Percentiles rank a stretch among this genome's conserved stretches.
phyloP scores from a whole-genome alignment of 257 asterid genomes.

The Eucommia ulmoides region DNA sequence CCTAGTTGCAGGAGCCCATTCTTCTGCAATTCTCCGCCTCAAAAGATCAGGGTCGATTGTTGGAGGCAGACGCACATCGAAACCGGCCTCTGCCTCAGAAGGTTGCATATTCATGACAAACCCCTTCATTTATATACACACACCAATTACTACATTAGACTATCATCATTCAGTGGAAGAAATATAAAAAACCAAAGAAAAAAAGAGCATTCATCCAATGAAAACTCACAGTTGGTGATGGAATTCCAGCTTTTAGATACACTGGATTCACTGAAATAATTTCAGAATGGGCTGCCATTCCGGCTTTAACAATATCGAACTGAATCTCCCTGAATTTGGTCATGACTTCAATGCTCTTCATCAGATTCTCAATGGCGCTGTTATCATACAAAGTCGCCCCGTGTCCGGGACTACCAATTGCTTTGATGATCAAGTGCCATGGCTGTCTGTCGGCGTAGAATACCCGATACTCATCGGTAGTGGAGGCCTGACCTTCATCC shows the following conservation, averaged over 20 bases:
- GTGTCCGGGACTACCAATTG: constrained; percentile 66
- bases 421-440: constrained; percentile 76
- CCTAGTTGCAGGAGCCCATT: constrained; percentile 95
- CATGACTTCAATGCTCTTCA: constrained; percentile 74
- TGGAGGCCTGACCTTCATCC: constrained; percentile 94
- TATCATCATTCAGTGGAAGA: too few relatives aligned
- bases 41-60: constrained; percentile 52
- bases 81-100: constrained; percentile 87
- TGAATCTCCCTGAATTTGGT: constrained; percentile 63
- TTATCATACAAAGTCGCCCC: constrained; percentile 77
- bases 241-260: constrained; percentile 71
- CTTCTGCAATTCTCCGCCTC: constrained; percentile 64
- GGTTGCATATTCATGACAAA: constrained; percentile 95
- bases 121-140: constrained; percentile 30
- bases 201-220: too few relatives aligned
- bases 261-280: constrained; percentile 83
- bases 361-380: constrained; percentile 78
- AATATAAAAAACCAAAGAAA: too few relatives aligned
- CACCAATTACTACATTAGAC: too few relatives aligned
- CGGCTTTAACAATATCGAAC: constrained; percentile 68
- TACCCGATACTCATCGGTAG: constrained; percentile 65
- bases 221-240: constrained; percentile 44
- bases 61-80: constrained; percentile 85
- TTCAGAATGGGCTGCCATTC: constrained; percentile 63
- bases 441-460: constrained; percentile 82